Evolutionary conservation across 345 rosid genomes (phyloP).

Genomic region (Acer negundo): DNA sequence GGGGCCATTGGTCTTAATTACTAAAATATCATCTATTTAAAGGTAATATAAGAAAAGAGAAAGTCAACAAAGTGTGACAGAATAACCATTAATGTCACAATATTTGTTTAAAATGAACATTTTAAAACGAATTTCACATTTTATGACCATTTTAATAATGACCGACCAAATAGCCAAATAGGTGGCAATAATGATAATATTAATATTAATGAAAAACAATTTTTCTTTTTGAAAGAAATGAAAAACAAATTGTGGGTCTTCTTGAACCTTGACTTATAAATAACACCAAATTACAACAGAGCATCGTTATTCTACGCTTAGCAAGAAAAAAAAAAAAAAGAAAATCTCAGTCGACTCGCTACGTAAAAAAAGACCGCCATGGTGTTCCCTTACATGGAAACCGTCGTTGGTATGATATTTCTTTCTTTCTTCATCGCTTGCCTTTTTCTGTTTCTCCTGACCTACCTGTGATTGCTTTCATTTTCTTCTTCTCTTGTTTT

Average conservation of each 20-base stretch:
- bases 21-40: too few relatives aligned
- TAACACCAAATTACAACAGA: neutral
- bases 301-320: neutral
- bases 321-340: neutral
- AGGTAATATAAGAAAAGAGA: too few relatives aligned
- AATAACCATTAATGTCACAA: too few relatives aligned
- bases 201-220: too few relatives aligned
- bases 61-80: too few relatives aligned
- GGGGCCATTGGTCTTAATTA: too few relatives aligned
- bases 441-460: neutral
- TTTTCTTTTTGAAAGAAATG: too few relatives aligned
- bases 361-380: constrained; percentile 36
- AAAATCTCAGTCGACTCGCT: constrained; percentile 12
- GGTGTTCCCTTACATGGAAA: constrained; percentile 92
- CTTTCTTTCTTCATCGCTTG: neutral
- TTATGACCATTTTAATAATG: too few relatives aligned
- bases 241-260: neutral
- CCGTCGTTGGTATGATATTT: constrained; percentile 65
- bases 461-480: neutral
- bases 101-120: too few relatives aligned
- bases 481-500: neutral
- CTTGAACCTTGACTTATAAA: neutral
- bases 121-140: too few relatives aligned
- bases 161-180: too few relatives aligned
- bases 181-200: too few relatives aligned